These are phyloP conservation scores for Monosporascus sp. DNA, from an alignment of 2,329 filamentous ascomycete genomes.

Conservation along the genomic window DNA sequence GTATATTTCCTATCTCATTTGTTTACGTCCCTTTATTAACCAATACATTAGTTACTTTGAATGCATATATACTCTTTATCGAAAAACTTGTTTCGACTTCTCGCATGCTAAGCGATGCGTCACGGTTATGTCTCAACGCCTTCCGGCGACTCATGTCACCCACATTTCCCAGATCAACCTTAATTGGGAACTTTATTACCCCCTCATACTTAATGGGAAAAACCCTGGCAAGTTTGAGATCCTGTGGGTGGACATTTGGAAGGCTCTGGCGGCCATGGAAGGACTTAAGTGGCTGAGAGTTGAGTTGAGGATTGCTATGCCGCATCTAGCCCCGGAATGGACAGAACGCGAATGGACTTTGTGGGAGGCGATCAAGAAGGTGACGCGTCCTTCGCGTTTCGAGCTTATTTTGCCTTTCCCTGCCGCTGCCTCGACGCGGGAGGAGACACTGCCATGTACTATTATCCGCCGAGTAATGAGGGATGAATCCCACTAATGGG, in stretches of 20 bases:
- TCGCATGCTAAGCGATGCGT: slow-evolving; percentile 1
- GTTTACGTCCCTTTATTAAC: slow-evolving; percentile 4
- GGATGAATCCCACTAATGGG: neutral
- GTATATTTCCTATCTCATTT: slow-evolving; percentile 6
- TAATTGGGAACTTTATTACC: neutral
- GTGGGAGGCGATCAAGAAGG: slow-evolving; percentile 10
- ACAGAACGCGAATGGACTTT: slow-evolving; percentile 6
- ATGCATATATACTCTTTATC: slow-evolving; percentile 9
- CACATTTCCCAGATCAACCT: slow-evolving; percentile 5
- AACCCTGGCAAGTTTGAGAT: neutral
- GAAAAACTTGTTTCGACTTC: slow-evolving; percentile 12
- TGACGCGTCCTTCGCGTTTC: slow-evolving; percentile 10
- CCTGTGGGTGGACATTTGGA: slow-evolving; percentile 8
- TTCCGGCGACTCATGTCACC: slow-evolving; percentile 3
- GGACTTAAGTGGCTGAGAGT: slow-evolving; percentile 12
- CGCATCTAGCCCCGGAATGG: slow-evolving; percentile 1
- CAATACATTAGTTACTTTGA: slow-evolving; percentile 10
- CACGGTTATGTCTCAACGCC: slow-evolving; percentile 1
- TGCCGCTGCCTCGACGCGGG: slow-evolving; percentile 7
- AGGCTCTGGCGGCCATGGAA: slow-evolving; percentile 9
- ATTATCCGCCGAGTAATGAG: slow-evolving; percentile 5
- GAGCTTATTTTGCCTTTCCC: slow-evolving; percentile 12
- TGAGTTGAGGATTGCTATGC: slow-evolving; percentile 2
- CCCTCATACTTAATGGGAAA: slow-evolving; percentile 1
- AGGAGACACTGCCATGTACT: slow-evolving; percentile 12